A percentile compares a stretch with the other conserved stretches of the same genome.
Conservation (phyloP, 495 filamentous ascomycete genomes). For the Cercophora samala region DNA sequence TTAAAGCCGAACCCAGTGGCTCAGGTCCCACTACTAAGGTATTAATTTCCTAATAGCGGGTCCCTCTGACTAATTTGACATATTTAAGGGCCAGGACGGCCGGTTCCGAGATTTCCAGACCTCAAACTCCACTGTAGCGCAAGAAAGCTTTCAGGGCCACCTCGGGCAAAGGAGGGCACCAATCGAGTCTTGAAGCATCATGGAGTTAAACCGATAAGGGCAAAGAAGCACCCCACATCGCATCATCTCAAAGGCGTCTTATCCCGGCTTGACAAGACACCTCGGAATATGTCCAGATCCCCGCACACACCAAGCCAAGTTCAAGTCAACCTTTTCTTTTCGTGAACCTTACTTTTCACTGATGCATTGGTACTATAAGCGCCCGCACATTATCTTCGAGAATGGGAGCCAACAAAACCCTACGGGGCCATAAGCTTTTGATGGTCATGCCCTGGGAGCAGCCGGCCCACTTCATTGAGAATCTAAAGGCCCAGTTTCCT, state of each 20-base stretch:
- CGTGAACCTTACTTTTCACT: too few relatives aligned
- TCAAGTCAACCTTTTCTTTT: too few relatives aligned
- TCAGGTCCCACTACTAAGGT: too few relatives aligned
- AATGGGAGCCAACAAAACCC: constrained; percentile 35
- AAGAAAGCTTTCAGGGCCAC: not conserved
- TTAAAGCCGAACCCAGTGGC: too few relatives aligned
- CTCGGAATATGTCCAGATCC: not conserved
- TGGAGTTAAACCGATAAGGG: not conserved
- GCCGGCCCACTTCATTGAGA: constrained; percentile 39
- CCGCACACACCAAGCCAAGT: not conserved
- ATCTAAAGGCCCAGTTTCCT: constrained; percentile 49
- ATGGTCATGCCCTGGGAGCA: constrained; percentile 46
- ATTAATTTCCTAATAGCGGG: too few relatives aligned
- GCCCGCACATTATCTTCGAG: not conserved
- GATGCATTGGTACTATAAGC: too few relatives aligned
- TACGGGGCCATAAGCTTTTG: constrained; percentile 45
- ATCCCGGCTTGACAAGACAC: not conserved
- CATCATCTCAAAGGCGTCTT: not conserved
- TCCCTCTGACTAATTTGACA: too few relatives aligned
- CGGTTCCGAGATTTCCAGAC: not conserved
- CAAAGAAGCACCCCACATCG: not conserved
- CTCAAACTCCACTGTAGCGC: not conserved
- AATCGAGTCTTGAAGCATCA: not conserved
- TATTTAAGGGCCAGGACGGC: not conserved
- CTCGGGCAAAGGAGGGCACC: not conserved